phyloP scores from a whole-genome alignment of 345 rosid species.

The Camelina sativa region DNA sequence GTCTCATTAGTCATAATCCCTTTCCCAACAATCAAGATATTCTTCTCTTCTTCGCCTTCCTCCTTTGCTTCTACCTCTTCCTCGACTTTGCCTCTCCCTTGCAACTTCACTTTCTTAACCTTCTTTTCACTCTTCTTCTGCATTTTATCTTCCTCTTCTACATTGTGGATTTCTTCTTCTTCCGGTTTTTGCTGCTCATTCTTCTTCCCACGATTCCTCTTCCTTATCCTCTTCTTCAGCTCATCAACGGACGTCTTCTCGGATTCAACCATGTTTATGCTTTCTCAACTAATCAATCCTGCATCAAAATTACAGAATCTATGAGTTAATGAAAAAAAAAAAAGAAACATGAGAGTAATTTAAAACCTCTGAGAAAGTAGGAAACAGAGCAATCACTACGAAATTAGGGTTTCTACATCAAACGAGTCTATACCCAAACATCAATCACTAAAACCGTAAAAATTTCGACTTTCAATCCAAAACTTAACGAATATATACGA shows the following conservation, averaged over 20 bases:
- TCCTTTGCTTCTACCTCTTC: slow-evolving; percentile 39
- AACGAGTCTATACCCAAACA: too few species aligned
- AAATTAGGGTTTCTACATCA: too few species aligned
- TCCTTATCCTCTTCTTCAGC: slow-evolving; percentile 50
- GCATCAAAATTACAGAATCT: not conserved
- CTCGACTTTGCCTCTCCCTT: slow-evolving; percentile 23
- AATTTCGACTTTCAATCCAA: not conserved
- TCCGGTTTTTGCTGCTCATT: slow-evolving; percentile 23
- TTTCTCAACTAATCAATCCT: slow-evolving; percentile 29
- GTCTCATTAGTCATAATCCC: slow-evolving; percentile 86
- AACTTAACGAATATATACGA: not conserved
- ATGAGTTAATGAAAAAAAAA: not conserved
- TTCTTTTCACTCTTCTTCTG: slow-evolving; percentile 29
- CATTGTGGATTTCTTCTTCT: slow-evolving; percentile 35
- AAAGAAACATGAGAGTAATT: not conserved
- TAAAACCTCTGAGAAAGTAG: not conserved
- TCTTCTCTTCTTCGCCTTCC: slow-evolving; percentile 38
- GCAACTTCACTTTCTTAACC: slow-evolving; percentile 38
- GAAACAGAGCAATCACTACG: not conserved
- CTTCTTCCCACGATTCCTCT: slow-evolving; percentile 49
- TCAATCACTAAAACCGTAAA: not conserved
- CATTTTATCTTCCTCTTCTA: slow-evolving; percentile 27
- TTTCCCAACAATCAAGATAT: slow-evolving; percentile 43
- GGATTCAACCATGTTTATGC: slow-evolving; percentile 43
- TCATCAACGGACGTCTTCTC: slow-evolving; percentile 43